Evolutionary conservation across 345 rosid genomes (phyloP).

Genomic region (Syzygium grande): DNA sequence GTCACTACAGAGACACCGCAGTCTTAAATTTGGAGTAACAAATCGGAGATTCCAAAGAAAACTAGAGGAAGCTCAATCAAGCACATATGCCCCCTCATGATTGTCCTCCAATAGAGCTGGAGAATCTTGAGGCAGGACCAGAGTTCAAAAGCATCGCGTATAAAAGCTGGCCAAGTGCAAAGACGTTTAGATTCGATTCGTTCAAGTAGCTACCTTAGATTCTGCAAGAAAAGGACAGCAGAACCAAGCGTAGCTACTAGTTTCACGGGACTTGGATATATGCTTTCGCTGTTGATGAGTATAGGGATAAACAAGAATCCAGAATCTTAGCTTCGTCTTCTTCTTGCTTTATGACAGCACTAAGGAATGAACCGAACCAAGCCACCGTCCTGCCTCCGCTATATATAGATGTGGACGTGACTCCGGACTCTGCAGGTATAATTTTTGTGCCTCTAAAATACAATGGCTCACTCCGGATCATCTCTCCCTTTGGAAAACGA

Average conservation of each 20-base stretch:
- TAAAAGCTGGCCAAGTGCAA: not conserved
- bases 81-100: not conserved
- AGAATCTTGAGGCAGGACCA: not conserved
- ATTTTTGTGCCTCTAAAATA: not conserved
- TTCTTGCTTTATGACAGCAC: not conserved
- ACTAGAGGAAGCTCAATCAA: not conserved
- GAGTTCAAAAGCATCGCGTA: not conserved
- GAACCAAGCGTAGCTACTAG: not conserved
- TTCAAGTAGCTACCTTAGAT: not conserved
- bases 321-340: not conserved
- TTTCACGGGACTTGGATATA: not conserved
- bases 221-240: not conserved
- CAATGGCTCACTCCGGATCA: conserved; percentile 10
- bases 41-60: not conserved
- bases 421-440: not conserved
- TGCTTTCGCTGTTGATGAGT: not conserved
- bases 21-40: not conserved
- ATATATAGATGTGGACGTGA: not conserved
- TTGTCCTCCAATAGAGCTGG: not conserved
- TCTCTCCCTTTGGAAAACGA: conserved; percentile 18
- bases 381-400: not conserved
- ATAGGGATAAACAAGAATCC: not conserved
- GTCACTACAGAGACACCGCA: not conserved
- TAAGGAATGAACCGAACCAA: not conserved
- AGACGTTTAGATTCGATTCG: not conserved